Evolutionary conservation across 1,139 yeast genomes (phyloP).

Genomic region (Debaryomyces coudertii): DNA sequence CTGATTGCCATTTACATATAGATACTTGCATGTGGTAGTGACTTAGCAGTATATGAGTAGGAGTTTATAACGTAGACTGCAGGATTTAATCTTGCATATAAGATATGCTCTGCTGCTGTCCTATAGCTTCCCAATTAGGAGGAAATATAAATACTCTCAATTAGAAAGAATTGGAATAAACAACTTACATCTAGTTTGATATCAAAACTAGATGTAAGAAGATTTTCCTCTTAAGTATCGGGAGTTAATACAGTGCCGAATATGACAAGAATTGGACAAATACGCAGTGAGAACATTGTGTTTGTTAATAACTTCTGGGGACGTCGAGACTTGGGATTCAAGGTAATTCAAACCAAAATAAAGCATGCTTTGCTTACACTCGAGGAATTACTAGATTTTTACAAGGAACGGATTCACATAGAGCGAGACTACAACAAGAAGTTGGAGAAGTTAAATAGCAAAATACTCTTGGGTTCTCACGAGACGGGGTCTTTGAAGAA

Average conservation of each 20-base stretch:
- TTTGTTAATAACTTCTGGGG: conserved; percentile 55
- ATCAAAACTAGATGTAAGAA: conserved; percentile 7
- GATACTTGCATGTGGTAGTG: not conserved
- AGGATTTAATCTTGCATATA: not conserved
- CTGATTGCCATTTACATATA: no score
- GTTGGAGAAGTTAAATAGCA: conserved; percentile 52
- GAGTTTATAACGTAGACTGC: not conserved
- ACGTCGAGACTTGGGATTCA: conserved; percentile 37
- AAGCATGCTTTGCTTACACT: conserved; percentile 40
- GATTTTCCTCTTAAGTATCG: not conserved
- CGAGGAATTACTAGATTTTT: conserved; percentile 48
- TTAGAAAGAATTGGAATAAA: conserved; percentile 2
- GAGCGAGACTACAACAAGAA: conserved; percentile 74
- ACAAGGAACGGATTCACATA: conserved; percentile 54
- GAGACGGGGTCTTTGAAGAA: conserved; percentile 64
- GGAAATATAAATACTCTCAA: conserved; percentile 18
- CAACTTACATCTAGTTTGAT: not conserved
- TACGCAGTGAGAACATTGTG: conserved; percentile 6
- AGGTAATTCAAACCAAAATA: conserved; percentile 33
- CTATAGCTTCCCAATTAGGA: conserved; percentile 13
- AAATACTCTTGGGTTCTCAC: conserved; percentile 51
- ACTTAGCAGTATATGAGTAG: not conserved
- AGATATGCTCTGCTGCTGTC: not conserved
- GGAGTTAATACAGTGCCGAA: not conserved
- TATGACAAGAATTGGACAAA: conserved; percentile 10